Evolutionary conservation across 768 basidiomycete genomes (phyloP).

Genomic region (Tulasnella sp.): DNA sequence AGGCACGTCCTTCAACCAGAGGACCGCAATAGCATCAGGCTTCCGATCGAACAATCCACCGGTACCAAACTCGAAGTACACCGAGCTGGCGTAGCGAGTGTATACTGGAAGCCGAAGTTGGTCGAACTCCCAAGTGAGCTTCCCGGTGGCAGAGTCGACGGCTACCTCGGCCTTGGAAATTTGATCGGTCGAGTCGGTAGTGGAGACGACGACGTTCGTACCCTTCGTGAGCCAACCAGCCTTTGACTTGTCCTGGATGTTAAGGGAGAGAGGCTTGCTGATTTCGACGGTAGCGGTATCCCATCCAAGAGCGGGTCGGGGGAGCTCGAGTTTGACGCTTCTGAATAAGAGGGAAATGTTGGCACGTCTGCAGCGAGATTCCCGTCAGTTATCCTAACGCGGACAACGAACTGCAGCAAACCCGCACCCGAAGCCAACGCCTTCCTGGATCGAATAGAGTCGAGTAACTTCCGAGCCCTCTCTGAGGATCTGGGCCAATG

Average conservation of each 20-base stretch:
- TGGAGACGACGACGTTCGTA: conserved; percentile 42
- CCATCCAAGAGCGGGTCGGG: conserved; percentile 58
- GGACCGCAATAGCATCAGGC: conserved; percentile 46
- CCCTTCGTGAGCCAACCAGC: conserved; percentile 25
- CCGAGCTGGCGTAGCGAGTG: conserved; percentile 46
- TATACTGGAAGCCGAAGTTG: conserved; percentile 46
- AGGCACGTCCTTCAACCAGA: conserved; percentile 54
- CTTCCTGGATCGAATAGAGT: conserved; percentile 62
- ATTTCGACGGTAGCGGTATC: conserved; percentile 64
- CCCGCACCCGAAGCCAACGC: conserved; percentile 51
- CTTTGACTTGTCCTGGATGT: conserved; percentile 32
- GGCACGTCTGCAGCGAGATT: conserved; percentile 45
- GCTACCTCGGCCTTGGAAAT: conserved; percentile 41
- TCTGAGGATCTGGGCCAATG: conserved; percentile 46
- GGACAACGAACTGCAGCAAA: conserved; percentile 16
- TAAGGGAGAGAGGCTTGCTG: conserved; percentile 34
- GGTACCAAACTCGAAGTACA: conserved; percentile 47
- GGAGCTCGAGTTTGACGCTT: conserved; percentile 56
- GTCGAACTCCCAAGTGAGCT: conserved; percentile 41
- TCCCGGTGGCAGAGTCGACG: conserved; percentile 32
- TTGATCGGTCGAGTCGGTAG: conserved; percentile 40
- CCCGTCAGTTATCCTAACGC: not conserved
- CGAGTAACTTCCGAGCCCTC: conserved; percentile 54
- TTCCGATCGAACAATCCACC: conserved; percentile 34
- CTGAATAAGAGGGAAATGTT: conserved; percentile 65